Percentiles rank a stretch among this genome's conserved stretches.
Conservation (phyloP, 352 stramenopile species). For the Globisporangium heterothallicum region DNA sequence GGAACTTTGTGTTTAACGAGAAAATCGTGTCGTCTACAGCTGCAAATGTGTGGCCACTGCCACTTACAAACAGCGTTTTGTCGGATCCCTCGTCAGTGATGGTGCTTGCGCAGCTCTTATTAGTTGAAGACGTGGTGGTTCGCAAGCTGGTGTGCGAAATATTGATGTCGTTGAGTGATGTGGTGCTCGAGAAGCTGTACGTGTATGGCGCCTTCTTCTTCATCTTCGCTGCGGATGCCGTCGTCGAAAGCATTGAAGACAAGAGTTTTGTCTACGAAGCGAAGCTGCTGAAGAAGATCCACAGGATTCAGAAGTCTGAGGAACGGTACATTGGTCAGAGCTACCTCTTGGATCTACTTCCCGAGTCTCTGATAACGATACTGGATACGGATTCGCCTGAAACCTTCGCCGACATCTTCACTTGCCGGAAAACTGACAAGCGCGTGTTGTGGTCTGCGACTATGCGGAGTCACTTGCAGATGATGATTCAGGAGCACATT, state of each 20-base stretch:
- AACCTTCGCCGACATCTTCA: constrained; percentile 63
- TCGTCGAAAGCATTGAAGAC: constrained; percentile 18
- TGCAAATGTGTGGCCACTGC: constrained; percentile 45
- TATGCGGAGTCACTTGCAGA: constrained; percentile 69
- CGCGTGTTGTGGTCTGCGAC: constrained; percentile 60
- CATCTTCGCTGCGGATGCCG: constrained; percentile 39
- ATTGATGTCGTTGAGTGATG: constrained; percentile 43
- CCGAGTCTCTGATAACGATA: constrained; percentile 62
- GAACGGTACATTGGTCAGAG: constrained; percentile 50
- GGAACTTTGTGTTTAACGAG: constrained; percentile 64
- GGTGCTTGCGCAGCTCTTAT: constrained; percentile 56
- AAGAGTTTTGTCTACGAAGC: constrained; percentile 51
- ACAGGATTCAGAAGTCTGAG: constrained; percentile 51
- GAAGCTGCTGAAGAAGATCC: constrained; percentile 50
- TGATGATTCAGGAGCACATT: constrained; percentile 71
- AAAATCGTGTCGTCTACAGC: constrained; percentile 16
- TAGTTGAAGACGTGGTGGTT: constrained; percentile 51
- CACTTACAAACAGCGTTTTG: constrained; percentile 51
- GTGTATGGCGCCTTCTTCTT: constrained; percentile 71
- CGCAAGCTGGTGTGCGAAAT: constrained; percentile 58
- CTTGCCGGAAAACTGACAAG: constrained; percentile 46
- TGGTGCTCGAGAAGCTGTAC: constrained; percentile 45
- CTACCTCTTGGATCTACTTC: constrained; percentile 63
- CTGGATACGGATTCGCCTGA: constrained; percentile 61
- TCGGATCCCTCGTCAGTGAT: constrained; percentile 39